Base-by-base conservation (phyloP, 2,329 filamentous ascomycete species). In the Paraphoma chrysanthemicola region DNA sequence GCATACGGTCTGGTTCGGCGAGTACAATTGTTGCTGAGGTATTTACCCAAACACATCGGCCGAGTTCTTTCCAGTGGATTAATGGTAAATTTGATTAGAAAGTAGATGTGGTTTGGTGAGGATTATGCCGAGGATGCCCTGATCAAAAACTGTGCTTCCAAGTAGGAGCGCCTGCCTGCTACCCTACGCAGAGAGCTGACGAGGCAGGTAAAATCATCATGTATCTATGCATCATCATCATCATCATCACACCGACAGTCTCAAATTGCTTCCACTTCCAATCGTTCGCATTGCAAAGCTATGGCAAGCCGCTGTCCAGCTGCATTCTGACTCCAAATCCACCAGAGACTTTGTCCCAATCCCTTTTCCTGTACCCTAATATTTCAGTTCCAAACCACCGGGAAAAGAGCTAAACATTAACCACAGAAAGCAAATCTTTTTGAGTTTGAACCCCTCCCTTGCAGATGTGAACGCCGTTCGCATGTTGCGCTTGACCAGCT, bases 391-490 rank as follows among this genome's bases (percentile, higher is more conserved):
- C 54, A 43, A 16, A 42, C 48, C 53, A 43, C 39, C 45, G 50
- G 31, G 18, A 54, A 45, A 54, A 49, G 55, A 64, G 47, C 53
- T 51, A 48, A 62, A 56, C 31, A 50, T 44, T 33, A 58, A 49
- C 39, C 53, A 54, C 54, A 60, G 53, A 57, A 60, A 56, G 52
- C 56, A 59, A 54, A 56, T 60, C 54, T 62, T 65, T 65, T 65
- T 62, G 56, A 61, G 8, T 54, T 63, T 63, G 61, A 56, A 49
- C 57, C 54, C 65, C 62, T 63, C 63, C 67, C 62, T 64, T 62
- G 65, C 65, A 52, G 60, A 60, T 66, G 57, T 66, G 44, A 67
- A 71, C 68, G 63, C 66, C 63, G 59, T 60, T 63, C 58, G 57
- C 61, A 51, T 57, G 51, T 54, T 51, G 63, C 63, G 56, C 57